Conservation (phyloP, 1,139 yeast species). For the Lodderomyces margitis region DNA sequence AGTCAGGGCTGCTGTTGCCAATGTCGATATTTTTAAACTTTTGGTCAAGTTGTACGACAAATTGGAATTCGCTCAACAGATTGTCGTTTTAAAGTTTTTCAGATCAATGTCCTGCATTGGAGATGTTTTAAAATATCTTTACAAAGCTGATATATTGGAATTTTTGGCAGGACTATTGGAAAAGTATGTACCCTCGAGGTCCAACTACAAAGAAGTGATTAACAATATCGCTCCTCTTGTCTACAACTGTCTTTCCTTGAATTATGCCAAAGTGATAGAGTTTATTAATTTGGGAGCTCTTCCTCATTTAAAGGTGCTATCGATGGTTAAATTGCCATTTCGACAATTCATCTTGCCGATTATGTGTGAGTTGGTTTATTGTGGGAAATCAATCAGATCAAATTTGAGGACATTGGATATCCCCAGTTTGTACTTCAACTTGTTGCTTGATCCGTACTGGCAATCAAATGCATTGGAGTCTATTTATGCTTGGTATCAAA, state of each 20-base stretch:
- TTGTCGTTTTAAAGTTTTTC: conserved; percentile 41
- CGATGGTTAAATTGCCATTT: conserved; percentile 48
- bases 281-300: conserved; percentile 54
- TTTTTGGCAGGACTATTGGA: conserved; percentile 34
- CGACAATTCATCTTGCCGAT: conserved; percentile 64
- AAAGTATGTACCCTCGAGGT: conserved; percentile 26
- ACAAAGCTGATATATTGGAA: conserved; percentile 43
- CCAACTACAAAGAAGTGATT: conserved; percentile 40
- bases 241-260: conserved; percentile 59
- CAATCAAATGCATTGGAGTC: conserved; percentile 68
- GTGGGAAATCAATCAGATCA: conserved; percentile 39
- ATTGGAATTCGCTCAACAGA: conserved; percentile 31
- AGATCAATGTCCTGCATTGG: conserved; percentile 42
- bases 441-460: conserved; percentile 65
- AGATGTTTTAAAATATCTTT: conserved; percentile 33
- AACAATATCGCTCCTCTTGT: conserved; percentile 45
- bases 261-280: conserved; percentile 50
- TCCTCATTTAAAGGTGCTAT: conserved; percentile 48
- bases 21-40: conserved; percentile 45
- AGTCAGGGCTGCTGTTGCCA: conserved; percentile 40
- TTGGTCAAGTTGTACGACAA: conserved; percentile 38
- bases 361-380: conserved; percentile 59
- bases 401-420: conserved; percentile 40
- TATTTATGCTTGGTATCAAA: conserved; percentile 40
- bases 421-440: conserved; percentile 44